Evolutionary conservation across 148 eudicot genomes (phyloP), one percentile per base, ranked within the genome.

Genomic region (Nyssa sinensis): DNA sequence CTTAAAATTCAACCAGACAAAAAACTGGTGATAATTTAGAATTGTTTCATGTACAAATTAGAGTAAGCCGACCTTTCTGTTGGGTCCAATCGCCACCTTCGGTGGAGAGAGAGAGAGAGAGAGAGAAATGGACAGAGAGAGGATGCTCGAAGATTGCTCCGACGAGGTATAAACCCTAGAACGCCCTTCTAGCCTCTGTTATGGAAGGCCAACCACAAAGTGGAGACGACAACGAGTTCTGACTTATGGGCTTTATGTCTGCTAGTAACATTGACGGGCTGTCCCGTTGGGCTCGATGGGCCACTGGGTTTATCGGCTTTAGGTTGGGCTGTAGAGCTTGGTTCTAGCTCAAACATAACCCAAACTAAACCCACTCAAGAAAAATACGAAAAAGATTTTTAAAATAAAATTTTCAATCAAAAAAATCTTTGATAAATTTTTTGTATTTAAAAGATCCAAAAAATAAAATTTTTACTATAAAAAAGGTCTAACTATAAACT

Each of bases 161-260:
- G 64, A 23, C 13, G 74, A 34, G 31, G 16, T 21, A 35, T 31
- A 31, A 71, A 59, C 64, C 74, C 74, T 57, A 71, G 74, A 58
- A 71, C 51, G 59, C 49, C 58, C 34, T 70, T 55, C 30, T 14
- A 5, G 19, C 73, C 31, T 55, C 59, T 57, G 35, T 28, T 39
- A 67, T 39, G 27, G 59, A 55, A 55, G 25, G 59, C 59, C 59
- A 55, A 55, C 7, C 59, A 37, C 44, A 55, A 55, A 44, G 51
- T 44, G 51, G 16, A 44, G 51, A 44, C 17, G 51, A 44, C 19
- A 44, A 44, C 16, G 51, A 44, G 12, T 3, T 44, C 7, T 44
- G 51, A 19, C 16, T 39, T 19, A 14, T 44, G 59, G 24, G 59
- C 59, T 55, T 55, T 1, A 16, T 37, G 44, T 37, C 4, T 37